Evolutionary conservation across 306 rosid species (phyloP).

Genomic region (Pueraria montana): DNA sequence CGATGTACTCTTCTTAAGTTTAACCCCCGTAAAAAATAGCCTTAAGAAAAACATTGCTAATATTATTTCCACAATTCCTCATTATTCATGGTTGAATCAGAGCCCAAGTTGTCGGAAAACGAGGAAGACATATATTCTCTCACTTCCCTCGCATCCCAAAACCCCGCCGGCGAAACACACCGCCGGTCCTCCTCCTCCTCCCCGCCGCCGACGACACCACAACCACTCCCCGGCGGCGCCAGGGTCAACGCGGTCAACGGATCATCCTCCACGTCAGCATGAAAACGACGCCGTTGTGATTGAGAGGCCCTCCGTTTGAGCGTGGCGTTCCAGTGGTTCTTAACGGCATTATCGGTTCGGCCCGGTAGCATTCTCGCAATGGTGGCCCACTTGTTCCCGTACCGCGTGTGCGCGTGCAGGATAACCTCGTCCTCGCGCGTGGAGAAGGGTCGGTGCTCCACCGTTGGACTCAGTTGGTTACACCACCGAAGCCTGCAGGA

Average conservation of each 20-base stretch:
- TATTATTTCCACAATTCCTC: too few species aligned
- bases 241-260: slow-evolving; percentile 82
- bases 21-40: not conserved
- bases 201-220: not conserved
- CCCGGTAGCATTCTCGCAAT: slow-evolving; percentile 84
- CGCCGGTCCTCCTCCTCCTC: not conserved
- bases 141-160: slow-evolving; percentile 82
- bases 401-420: slow-evolving; percentile 70
- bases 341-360: slow-evolving; percentile 86
- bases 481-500: slow-evolving; percentile 91
- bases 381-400: slow-evolving; percentile 89
- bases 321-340: slow-evolving; percentile 94
- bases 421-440: slow-evolving; percentile 78
- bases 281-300: slow-evolving; percentile 9
- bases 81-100: too few species aligned
- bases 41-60: not conserved
- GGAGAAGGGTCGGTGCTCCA: slow-evolving; percentile 82
- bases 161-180: slow-evolving; percentile 55
- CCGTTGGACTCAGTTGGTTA: slow-evolving; percentile 84
- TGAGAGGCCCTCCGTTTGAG: slow-evolving; percentile 67
- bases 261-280: slow-evolving; percentile 45
- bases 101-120: slow-evolving; percentile 56
- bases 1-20: not conserved
- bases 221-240: slow-evolving; percentile 67
- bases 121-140: slow-evolving; percentile 66